Percentiles rank a stretch among this genome's conserved stretches.
Evolutionary conservation across 2,329 filamentous ascomycete genomes (phyloP).

Genomic region (Cladosporium oxysporum): DNA sequence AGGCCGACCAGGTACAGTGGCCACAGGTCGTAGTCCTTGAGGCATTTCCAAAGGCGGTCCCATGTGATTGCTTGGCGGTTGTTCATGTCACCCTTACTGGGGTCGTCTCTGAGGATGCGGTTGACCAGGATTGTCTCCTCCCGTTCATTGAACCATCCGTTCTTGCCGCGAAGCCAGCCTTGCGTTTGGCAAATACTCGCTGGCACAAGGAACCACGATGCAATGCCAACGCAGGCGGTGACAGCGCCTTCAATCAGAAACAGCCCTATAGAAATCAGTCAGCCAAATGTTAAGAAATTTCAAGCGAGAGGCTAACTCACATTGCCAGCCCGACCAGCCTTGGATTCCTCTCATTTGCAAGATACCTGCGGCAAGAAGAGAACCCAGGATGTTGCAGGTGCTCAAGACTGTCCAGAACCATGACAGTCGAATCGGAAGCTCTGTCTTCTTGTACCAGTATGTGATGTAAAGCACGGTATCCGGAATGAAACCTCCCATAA

Average conservation of each 20-base stretch:
- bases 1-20: slow-evolving; percentile 27
- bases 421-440: slow-evolving; percentile 43
- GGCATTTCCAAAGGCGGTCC: slow-evolving; percentile 34
- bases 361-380: slow-evolving; percentile 31
- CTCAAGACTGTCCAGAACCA: slow-evolving; percentile 44
- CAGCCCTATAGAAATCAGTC: slow-evolving; percentile 17
- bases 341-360: slow-evolving; percentile 32
- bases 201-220: slow-evolving; percentile 39
- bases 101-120: slow-evolving; percentile 62
- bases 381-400: slow-evolving; percentile 34
- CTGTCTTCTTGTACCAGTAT: slow-evolving; percentile 45
- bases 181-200: slow-evolving; percentile 62
- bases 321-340: slow-evolving; percentile 30
- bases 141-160: slow-evolving; percentile 65
- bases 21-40: slow-evolving; percentile 46
- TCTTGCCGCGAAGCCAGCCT: slow-evolving; percentile 59
- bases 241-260: slow-evolving; percentile 37
- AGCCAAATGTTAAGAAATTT: neutral
- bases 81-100: slow-evolving; percentile 57
- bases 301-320: neutral
- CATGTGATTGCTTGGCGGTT: slow-evolving; percentile 59
- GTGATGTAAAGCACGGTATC: slow-evolving; percentile 45
- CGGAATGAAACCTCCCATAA: slow-evolving; percentile 29
- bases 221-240: slow-evolving; percentile 30
- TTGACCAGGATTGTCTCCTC: slow-evolving; percentile 68